These are phyloP conservation scores for Penicillium sp. DNA, from an alignment of 2,329 filamentous ascomycete genomes.

Conservation along the genomic window DNA sequence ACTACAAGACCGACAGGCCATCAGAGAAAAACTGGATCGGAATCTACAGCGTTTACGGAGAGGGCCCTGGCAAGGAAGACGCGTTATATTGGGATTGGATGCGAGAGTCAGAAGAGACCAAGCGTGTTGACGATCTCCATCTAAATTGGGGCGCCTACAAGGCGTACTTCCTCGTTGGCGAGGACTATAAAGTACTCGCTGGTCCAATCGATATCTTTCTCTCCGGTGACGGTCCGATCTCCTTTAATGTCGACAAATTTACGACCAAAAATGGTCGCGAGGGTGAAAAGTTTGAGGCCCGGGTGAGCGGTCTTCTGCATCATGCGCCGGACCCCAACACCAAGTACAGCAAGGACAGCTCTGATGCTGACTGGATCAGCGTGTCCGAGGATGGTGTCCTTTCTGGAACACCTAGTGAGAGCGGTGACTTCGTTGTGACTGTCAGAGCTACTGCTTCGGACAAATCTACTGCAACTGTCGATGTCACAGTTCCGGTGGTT, in stretches of 20 bases:
- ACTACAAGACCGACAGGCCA: neutral
- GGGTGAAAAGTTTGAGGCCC: neutral
- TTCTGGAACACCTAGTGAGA: neutral
- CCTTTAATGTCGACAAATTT: neutral
- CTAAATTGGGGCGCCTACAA: neutral
- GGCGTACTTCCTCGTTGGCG: neutral
- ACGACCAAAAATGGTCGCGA: neutral
- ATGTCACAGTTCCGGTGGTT: neutral
- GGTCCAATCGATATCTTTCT: neutral
- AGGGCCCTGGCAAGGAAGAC: neutral
- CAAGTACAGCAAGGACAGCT: neutral
- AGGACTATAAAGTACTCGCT: neutral
- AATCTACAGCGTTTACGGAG: neutral
- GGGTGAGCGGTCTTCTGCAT: neutral
- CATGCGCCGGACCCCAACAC: neutral
- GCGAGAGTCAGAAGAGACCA: neutral
- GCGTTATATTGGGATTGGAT: neutral
- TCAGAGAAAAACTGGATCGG: neutral
- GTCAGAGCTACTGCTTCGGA: neutral
- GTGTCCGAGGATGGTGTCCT: neutral
- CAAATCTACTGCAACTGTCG: neutral
- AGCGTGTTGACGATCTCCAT: neutral
- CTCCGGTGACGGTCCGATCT: neutral
- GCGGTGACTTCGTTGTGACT: neutral
- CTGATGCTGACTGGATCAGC: neutral